Conservation (phyloP, 495 filamentous ascomycete species). For the Aspergillus sparsus region DNA sequence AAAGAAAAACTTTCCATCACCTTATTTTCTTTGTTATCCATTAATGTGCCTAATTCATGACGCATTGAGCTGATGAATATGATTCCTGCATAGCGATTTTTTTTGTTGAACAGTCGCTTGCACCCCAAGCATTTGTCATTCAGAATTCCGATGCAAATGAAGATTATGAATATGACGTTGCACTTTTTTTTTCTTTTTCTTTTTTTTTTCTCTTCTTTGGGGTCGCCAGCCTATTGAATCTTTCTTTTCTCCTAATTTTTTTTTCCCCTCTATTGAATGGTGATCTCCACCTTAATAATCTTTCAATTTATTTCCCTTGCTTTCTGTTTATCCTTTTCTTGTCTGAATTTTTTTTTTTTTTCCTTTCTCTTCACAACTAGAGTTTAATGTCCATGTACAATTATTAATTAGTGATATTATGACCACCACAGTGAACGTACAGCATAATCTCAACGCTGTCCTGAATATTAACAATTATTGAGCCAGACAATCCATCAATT, state of each 20-base stretch:
- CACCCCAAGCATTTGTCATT: not conserved
- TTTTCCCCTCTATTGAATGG: not conserved
- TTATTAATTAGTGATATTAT: conserved; percentile 18
- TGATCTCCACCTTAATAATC: conserved; percentile 1
- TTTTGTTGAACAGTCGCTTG: conserved; percentile 10
- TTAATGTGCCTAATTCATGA: conserved; percentile 18
- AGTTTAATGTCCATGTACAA: conserved; percentile 20
- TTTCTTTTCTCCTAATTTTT: not conserved
- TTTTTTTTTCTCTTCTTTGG: conserved; percentile 1
- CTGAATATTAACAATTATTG: conserved; percentile 3
- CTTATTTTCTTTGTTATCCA: not conserved
- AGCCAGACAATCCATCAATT: not conserved
- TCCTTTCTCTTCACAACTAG: conserved; percentile 18
- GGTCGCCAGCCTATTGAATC: too few relatives aligned
- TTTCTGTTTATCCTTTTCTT: conserved; percentile 6
- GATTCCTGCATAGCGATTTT: conserved; percentile 16
- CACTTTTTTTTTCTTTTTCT: conserved; percentile 11
- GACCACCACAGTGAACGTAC: conserved; percentile 18
- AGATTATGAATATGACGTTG: conserved; percentile 20
- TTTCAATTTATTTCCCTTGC: not conserved
- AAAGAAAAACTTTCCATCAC: not conserved
- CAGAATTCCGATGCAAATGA: conserved; percentile 17
- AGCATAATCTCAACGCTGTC: not conserved
- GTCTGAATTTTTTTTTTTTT: conserved; percentile 1
- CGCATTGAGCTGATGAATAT: conserved; percentile 20